phyloP scores from a whole-genome alignment of 495 filamentous ascomycete genomes.

The Penicillium salamii region DNA sequence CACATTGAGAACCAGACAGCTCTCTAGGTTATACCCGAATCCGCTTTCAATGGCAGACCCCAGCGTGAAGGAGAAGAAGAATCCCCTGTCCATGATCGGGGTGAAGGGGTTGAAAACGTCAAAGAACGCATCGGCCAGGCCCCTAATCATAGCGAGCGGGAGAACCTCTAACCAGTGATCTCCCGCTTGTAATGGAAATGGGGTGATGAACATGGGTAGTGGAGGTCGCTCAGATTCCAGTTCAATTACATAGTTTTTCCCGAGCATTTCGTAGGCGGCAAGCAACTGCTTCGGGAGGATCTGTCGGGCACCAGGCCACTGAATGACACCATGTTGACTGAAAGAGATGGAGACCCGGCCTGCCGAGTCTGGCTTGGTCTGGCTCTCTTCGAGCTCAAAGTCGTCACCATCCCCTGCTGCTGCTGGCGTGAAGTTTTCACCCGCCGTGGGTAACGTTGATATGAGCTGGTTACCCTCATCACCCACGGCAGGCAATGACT shows the following conservation, averaged over 20 bases:
- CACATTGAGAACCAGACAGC: conserved; percentile 43
- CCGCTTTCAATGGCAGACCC: conserved; percentile 41
- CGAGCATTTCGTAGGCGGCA: conserved; percentile 35
- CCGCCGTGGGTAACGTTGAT: conserved; percentile 6
- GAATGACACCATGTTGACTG: conserved; percentile 48
- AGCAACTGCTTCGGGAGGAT: conserved; percentile 38
- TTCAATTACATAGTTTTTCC: conserved; percentile 48
- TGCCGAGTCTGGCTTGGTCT: conserved; percentile 25
- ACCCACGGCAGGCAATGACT: conserved; percentile 16
- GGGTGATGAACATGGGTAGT: conserved; percentile 41
- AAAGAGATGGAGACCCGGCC: conserved; percentile 46
- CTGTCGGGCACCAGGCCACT: conserved; percentile 42
- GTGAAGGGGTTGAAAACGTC: conserved; percentile 45
- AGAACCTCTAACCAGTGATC: conserved; percentile 41
- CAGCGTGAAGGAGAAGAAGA: conserved; percentile 45
- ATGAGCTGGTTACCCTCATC: conserved; percentile 8
- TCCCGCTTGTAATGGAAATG: conserved; percentile 37
- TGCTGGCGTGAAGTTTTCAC: conserved; percentile 29
- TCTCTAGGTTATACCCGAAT: conserved; percentile 45
- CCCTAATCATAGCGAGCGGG: conserved; percentile 42
- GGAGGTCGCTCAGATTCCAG: conserved; percentile 38
- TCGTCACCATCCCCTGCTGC: conserved; percentile 27
- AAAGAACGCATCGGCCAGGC: conserved; percentile 45
- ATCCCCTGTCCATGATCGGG: conserved; percentile 48
- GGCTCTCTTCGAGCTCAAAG: conserved; percentile 36